Evolutionary conservation across 2,329 filamentous ascomycete genomes (phyloP).

Genomic region (Monosporascus sp.): DNA sequence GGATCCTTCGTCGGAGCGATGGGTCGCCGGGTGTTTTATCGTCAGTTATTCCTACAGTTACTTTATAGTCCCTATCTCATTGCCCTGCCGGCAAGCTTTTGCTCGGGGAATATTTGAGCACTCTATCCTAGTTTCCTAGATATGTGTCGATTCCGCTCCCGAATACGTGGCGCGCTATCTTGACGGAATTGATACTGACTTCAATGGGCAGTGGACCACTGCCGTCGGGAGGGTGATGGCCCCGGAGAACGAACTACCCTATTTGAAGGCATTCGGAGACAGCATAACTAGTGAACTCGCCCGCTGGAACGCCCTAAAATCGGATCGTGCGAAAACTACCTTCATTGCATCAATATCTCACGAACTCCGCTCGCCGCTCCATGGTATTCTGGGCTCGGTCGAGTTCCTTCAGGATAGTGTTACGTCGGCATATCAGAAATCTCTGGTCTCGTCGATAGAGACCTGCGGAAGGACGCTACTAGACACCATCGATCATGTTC

Average conservation of each 20-base stretch:
- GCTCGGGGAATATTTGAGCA: too few species aligned
- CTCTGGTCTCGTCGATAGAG: slow-evolving; percentile 40
- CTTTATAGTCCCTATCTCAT: too few species aligned
- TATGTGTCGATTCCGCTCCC: too few species aligned
- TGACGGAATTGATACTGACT: too few species aligned
- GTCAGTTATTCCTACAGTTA: too few species aligned
- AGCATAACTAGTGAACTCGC: slow-evolving; percentile 51
- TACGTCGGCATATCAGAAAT: slow-evolving; percentile 32
- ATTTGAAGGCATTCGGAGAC: slow-evolving; percentile 37
- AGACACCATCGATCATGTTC: slow-evolving; percentile 45
- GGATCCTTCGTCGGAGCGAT: slow-evolving; percentile 29
- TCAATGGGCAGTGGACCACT: slow-evolving; percentile 21
- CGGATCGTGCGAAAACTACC: slow-evolving; percentile 49
- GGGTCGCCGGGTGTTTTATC: slow-evolving; percentile 31
- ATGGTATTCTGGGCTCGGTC: slow-evolving; percentile 50
- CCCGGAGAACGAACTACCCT: slow-evolving; percentile 29
- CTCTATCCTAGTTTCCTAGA: too few species aligned
- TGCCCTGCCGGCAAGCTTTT: too few species aligned
- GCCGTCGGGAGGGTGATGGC: slow-evolving; percentile 30
- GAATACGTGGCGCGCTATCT: too few species aligned
- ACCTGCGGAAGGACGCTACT: slow-evolving; percentile 43
- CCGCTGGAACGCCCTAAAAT: slow-evolving; percentile 46
- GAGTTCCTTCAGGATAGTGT: slow-evolving; percentile 43
- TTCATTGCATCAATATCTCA: slow-evolving; percentile 57
- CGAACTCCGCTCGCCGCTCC: slow-evolving; percentile 50